Conservation (phyloP, 2,329 filamentous ascomycete species). For the Lojkania enalia region DNA sequence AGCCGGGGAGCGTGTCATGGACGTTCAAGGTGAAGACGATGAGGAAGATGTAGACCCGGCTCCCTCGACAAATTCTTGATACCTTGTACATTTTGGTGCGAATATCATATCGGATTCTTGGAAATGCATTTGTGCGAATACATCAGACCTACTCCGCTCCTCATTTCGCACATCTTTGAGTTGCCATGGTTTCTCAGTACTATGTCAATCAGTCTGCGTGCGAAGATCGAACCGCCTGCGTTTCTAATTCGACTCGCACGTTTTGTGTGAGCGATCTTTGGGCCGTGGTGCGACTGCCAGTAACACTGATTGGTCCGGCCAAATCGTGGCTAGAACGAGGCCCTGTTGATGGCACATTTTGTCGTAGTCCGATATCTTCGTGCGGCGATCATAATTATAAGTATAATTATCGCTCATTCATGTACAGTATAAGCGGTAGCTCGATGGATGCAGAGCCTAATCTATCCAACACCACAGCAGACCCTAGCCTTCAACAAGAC, state of each 20-base stretch:
- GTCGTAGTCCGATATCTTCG: too few species aligned
- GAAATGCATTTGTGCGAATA: too few species aligned
- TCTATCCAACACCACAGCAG: slow-evolving; percentile 25
- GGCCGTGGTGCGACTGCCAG: slow-evolving; percentile 34
- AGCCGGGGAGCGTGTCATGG: slow-evolving; percentile 78
- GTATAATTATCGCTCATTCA: too few species aligned
- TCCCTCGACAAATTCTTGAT: slow-evolving; percentile 3
- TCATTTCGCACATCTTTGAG: slow-evolving; percentile 89
- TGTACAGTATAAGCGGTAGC: too few species aligned
- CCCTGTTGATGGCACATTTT: slow-evolving; percentile 1
- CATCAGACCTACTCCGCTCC: not conserved
- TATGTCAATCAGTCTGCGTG: slow-evolving; percentile 96
- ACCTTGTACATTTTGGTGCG: not conserved
- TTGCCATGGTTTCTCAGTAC: slow-evolving; percentile 81
- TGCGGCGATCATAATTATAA: too few species aligned
- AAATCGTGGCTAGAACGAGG: not conserved
- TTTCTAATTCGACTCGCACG: slow-evolving; percentile 33
- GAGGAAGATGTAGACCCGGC: slow-evolving; percentile 53
- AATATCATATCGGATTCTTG: too few species aligned
- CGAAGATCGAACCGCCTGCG: slow-evolving; percentile 65
- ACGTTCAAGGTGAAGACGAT: slow-evolving; percentile 70
- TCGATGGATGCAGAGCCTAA: too few species aligned
- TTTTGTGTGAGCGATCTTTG: slow-evolving; percentile 39
- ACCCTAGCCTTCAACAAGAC: slow-evolving; percentile 38
- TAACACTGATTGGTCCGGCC: slow-evolving; percentile 13